Base-by-base conservation (phyloP, 495 filamentous ascomycete species). In the Hypoxylon intermedium region DNA sequence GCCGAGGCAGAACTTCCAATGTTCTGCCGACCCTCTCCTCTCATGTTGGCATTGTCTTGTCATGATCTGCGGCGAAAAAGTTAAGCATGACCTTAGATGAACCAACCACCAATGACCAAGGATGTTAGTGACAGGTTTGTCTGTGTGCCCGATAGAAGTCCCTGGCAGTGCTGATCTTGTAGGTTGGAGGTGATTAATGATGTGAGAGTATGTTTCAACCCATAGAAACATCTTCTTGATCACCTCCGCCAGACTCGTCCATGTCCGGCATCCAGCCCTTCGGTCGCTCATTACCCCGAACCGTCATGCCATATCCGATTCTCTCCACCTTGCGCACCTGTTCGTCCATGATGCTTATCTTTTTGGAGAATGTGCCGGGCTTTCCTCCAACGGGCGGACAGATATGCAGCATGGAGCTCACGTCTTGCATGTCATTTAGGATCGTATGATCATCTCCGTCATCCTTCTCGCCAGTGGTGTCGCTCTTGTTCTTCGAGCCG, bases 301-400 rank as follows among this genome's bases (percentile, higher is more conserved):
- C 87, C 24, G 86, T 82, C 67, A 96, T 83, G 7, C 91, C 91
- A 75, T 97, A 98, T 12, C 90, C 86, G 13, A 92, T 86, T 15
- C 83, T 82, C 79, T 98, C 94, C 19, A 98, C 94, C 82, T 98
- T 98, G 67, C 90, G 86, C 26, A 98, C 93, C 72, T 90, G 92
- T 61, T 79, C 81, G 64, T 85, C 82, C 92, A 96, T 97, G 5
- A 95, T 91, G 44, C 85, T 85, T 65, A 88, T 79, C 82, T 97
- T 98, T 82, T 89, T 90, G 24, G 82, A 75, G 53, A 87, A 81
- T 50, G 74, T 74, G 55, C 6, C 63, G 40, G 23, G 59, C 59
- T 69, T 77, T 30, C 50, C 73, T 40, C 47, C 67, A 55, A 57
- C 80, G 75, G 79, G 85, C 78, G 79, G 79, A 41, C 96, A 73